Evolutionary conservation across 148 eudicot species (phyloP), one percentile per base, ranked within the genome.

Genomic region (Fagopyrum esculentum): DNA sequence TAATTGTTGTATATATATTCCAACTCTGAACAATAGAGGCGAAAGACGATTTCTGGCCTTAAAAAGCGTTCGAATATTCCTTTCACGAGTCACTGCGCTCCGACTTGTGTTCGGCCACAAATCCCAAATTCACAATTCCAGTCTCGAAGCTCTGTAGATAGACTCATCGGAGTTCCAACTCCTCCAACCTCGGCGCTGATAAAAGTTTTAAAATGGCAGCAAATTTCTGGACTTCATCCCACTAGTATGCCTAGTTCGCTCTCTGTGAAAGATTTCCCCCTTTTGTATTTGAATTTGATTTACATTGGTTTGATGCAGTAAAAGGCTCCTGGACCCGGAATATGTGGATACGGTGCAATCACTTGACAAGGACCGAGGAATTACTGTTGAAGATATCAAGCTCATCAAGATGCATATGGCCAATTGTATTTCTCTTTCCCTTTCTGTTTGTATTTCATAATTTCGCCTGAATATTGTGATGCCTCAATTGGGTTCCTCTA

Each of bases 161-260:
- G 71, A 66, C 43, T 66, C 71, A 66, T 66, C 71, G 71, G 71
- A 19, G 46, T 66, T 66, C 46, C 71, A 66, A 66, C 45, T 66
- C 71, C 43, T 66, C 15, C 46, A 13, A 43, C 71, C 46, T 66
- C 47, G 35, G 45, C 71, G 10, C 71, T 46, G 1, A 29, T 29
- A 29, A 61, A 4, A 6, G 15, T 49, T 49, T 49, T 13, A 77
- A 49, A 71, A 94, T 94, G 98, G 98, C 98, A 70, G 89, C 98
- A 69, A 92, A 94, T 85, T 94, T 94, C 91, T 94, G 99, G 99
- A 89, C 91, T 17, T 95, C 99, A n/a, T 81, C 99, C 49, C 99
- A 95, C 83, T 90, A 81, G 99, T 96, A 74, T 80, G 84, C 43
- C 63, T 49, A 22, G 29, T 10, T 35, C 44, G 1, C 75, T 26